A percentile compares a stretch with the other conserved stretches of the same genome.
phyloP scores from a whole-genome alignment of 2,329 filamentous ascomycete species.

The Phaeomoniella chlamydospora region DNA sequence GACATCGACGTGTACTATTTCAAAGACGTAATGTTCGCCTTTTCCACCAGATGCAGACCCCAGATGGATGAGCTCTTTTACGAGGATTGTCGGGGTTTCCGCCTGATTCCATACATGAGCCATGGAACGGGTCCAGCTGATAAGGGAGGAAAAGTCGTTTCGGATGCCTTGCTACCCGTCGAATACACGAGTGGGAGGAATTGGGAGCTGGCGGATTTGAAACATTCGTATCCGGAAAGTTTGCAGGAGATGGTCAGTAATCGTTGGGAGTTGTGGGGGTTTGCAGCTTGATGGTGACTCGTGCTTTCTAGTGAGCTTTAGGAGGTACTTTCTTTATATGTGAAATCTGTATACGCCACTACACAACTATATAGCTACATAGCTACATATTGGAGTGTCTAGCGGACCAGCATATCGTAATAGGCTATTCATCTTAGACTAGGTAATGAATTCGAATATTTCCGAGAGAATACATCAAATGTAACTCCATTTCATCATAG shows the following conservation, averaged over 20 bases:
- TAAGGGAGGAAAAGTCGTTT: constrained; percentile 31
- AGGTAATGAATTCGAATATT: no score
- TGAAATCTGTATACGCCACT: no score
- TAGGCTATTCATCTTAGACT: no score
- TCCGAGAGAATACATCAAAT: no score
- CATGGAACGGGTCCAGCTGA: constrained; percentile 21
- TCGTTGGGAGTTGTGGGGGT: constrained; percentile 20
- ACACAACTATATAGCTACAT: no score
- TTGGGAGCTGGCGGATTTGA: constrained; percentile 19
- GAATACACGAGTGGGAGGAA: constrained; percentile 25
- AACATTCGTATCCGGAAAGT: constrained; percentile 21
- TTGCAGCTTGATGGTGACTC: no score
- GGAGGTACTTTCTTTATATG: no score
- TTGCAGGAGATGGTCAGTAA: constrained; percentile 23
- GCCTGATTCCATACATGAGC: constrained; percentile 32
- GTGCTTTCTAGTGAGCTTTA: no score
- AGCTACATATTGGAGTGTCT: no score
- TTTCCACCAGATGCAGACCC: constrained; percentile 31
- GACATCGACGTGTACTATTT: constrained; percentile 33
- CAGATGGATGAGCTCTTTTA: constrained; percentile 28
- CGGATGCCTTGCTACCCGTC: constrained; percentile 25
- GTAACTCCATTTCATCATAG: no score
- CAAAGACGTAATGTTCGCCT: constrained; percentile 35
- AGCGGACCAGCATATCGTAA: no score
- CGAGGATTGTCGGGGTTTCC: constrained; percentile 28